Base-by-base conservation (phyloP, 1,284 basidiomycete genomes). In the Ceratorhiza oryzae-sativae region DNA sequence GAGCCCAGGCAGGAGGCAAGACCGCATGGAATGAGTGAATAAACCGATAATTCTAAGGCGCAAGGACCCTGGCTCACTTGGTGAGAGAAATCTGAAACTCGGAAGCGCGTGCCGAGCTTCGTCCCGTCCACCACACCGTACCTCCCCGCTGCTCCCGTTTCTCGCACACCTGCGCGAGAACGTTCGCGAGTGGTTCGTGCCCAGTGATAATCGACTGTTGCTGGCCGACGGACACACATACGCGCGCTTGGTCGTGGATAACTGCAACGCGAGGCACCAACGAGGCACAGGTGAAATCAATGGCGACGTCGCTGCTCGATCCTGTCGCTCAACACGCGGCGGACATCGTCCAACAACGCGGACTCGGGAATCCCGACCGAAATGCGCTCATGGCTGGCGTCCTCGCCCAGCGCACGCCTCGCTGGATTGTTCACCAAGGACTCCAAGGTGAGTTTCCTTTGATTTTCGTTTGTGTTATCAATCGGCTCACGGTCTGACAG, bases 321-420 rank as follows among this genome's bases (percentile, higher is more conserved):
- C 65, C 65, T 30, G 65, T 36, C 1, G 65, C 65, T 10, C 65
- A 70, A 45, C 65, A 70, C 36, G 65, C 65, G 51, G 65, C 65
- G 25, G 65, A 70, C 39, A 18, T 70, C 25, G 65, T 70, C 9
- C 53, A 48, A 30, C 15, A 36, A 41, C 65, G 65, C 30, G 65
- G 65, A n/a, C 53, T 70, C 20, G 65, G 65, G 9, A 36, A 20
- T 9, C 65, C 65, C n/a, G 65, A 70, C n/a, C 51, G 65, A 2
- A 70, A 70, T 58, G 65, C 65, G 27, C 53, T 70, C 10, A 46
- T 70, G 53, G 65, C 65, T 13, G 65, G 65, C 8, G 65, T 70
- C 4, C 56, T 70, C 49, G 53, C 51, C 39, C 65, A 58, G 65
- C 65, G 65, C 15, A 58, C 27, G 23, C 30, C 65, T 32, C 53